phyloP scores from a whole-genome alignment of 495 filamentous ascomycete species.

The Hypoxylon fragiforme region DNA sequence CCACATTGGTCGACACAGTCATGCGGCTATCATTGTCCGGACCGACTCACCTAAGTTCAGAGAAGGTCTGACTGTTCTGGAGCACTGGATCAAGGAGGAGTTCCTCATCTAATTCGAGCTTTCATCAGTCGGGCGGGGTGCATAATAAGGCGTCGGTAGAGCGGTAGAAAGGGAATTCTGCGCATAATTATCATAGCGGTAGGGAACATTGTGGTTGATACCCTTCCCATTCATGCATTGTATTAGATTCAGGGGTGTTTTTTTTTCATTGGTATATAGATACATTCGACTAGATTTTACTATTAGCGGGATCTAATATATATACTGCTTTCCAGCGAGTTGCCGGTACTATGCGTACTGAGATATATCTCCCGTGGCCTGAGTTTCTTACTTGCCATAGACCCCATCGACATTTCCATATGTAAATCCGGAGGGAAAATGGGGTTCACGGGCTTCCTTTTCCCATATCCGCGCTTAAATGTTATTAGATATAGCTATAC shows the following conservation, averaged over 20 bases:
- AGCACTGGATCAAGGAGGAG: constrained; percentile 77
- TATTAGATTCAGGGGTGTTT: not conserved
- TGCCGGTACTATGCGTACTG: no score
- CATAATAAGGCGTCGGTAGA: constrained; percentile 1
- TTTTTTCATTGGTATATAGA: not conserved
- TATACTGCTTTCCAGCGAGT: no score
- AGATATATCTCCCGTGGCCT: no score
- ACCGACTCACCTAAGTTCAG: constrained; percentile 61
- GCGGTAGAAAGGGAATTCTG: constrained; percentile 1
- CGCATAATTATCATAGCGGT: not conserved
- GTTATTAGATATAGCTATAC: no score
- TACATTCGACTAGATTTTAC: not conserved
- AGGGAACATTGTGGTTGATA: not conserved
- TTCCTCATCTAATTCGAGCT: constrained; percentile 62
- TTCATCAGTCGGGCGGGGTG: not conserved
- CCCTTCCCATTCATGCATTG: constrained; percentile 8
- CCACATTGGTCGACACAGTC: constrained; percentile 74
- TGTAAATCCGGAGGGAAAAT: no score
- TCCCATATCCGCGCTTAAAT: no score
- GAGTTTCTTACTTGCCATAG: no score
- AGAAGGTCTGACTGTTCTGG: constrained; percentile 77
- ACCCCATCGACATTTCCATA: no score
- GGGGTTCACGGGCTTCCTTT: no score
- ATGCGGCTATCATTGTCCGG: constrained; percentile 89
- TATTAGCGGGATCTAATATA: no score